Evolutionary conservation across 2,329 filamentous ascomycete species (phyloP).

Genomic region (Fonsecaea nubica): DNA sequence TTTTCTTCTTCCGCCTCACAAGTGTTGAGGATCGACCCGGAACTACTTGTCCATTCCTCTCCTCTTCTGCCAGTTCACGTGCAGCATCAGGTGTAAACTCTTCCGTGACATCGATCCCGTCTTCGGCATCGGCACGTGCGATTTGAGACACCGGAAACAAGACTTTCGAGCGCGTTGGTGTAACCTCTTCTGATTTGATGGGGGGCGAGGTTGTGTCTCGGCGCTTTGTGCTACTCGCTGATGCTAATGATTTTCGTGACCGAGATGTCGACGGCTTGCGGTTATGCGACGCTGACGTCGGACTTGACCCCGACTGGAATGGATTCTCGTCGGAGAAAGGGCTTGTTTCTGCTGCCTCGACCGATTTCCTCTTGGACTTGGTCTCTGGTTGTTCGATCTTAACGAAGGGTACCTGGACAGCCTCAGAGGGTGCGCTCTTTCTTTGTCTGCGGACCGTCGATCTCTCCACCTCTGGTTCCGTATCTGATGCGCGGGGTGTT

Average conservation of each 20-base stretch:
- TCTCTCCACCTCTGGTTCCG: constrained; percentile 50
- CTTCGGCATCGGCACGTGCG: constrained; percentile 49
- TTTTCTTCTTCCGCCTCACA: constrained; percentile 50
- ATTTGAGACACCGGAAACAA: constrained; percentile 57
- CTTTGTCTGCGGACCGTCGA: constrained; percentile 58
- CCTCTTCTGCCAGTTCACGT: constrained; percentile 75
- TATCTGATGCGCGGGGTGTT: constrained; percentile 62
- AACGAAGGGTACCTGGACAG: constrained; percentile 39
- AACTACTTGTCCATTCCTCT: constrained; percentile 39
- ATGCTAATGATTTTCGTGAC: constrained; percentile 44
- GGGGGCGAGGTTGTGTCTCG: constrained; percentile 59
- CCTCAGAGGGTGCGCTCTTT: constrained; percentile 54
- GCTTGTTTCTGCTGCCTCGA: constrained; percentile 56
- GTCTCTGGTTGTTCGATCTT: constrained; percentile 49
- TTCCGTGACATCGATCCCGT: constrained; percentile 73
- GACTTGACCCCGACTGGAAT: constrained; percentile 85
- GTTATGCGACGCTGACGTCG: constrained; percentile 59
- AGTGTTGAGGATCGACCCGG: constrained; percentile 45
- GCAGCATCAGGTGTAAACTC: constrained; percentile 95
- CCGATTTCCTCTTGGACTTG: constrained; percentile 52
- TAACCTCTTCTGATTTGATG: constrained; percentile 60
- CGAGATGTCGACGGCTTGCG: constrained; percentile 57
- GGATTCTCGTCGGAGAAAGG: constrained; percentile 91
- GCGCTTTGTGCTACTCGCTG: constrained; percentile 47
- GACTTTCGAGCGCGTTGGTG: constrained; percentile 61